These are phyloP conservation scores for Allium fistulosum DNA, from an alignment of 106 monocot genomes.

Conservation along the genomic window DNA sequence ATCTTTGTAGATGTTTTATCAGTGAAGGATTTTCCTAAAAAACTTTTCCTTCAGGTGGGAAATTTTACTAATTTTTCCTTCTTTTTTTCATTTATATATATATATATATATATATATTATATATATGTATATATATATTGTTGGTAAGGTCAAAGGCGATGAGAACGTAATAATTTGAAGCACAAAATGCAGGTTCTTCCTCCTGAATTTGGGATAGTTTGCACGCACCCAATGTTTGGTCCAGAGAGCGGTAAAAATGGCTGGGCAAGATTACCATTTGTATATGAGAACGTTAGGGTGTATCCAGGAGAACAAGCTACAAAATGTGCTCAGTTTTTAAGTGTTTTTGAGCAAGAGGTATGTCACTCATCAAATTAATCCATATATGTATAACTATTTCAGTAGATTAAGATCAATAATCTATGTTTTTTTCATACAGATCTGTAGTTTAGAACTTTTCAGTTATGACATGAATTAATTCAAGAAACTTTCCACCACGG, in stretches of 20 bases:
- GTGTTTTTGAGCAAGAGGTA: constrained; percentile 49
- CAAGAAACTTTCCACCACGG: too few species aligned
- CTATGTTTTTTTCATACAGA: background rate
- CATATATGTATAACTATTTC: background rate
- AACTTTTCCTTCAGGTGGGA: constrained; percentile 47
- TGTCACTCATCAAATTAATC: background rate
- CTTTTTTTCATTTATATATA: background rate
- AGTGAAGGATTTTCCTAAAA: constrained; percentile 57
- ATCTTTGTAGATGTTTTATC: constrained; percentile 57
- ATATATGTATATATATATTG: background rate
- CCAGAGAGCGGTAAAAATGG: constrained; percentile 27
- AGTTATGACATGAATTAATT: background rate
- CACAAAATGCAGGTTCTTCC: constrained; percentile 29
- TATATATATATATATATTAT: background rate
- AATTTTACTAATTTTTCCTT: background rate
- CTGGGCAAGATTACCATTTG: constrained; percentile 21
- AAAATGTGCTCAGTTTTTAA: constrained; percentile 38
- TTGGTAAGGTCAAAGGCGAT: background rate
- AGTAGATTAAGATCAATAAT: background rate
- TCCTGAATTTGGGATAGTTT: constrained; percentile 36
- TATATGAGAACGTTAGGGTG: constrained; percentile 21
- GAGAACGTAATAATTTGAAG: too few species aligned
- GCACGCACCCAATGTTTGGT: constrained; percentile 37
- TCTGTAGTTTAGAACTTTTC: background rate
- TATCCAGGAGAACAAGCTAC: constrained; percentile 9